Evolutionary conservation across 768 basidiomycete species (phyloP).

Genomic region (Hirschioporus abietinus): DNA sequence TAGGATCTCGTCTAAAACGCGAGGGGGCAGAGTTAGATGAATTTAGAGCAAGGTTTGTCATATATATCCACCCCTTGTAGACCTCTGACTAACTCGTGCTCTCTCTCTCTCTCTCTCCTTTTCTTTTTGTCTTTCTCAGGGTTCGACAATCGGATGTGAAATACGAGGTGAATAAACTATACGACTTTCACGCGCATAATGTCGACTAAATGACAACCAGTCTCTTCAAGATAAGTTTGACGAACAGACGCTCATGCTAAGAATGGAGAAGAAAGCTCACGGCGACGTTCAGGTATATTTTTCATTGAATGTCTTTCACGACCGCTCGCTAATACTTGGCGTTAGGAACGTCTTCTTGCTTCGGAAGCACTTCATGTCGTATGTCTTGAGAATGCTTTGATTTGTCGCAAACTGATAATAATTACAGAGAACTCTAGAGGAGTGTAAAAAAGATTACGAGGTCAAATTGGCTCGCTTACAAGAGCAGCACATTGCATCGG

Average conservation of each 20-base stretch:
- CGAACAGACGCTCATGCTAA: neutral
- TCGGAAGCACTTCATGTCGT: neutral
- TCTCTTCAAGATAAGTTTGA: constrained; percentile 1
- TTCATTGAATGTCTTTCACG: neutral
- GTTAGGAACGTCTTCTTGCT: neutral
- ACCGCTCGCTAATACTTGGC: neutral
- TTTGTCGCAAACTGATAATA: neutral
- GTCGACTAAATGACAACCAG: neutral
- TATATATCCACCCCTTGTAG: neutral
- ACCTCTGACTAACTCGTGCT: no score
- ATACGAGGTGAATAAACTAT: neutral
- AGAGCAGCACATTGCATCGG: neutral
- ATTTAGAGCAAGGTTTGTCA: neutral
- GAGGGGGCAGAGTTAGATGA: neutral
- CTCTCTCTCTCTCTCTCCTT: no score
- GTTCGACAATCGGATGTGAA: neutral
- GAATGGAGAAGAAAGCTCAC: constrained; percentile 3
- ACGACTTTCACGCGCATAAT: neutral
- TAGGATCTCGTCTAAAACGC: neutral
- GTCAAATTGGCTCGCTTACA: neutral
- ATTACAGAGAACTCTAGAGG: neutral
- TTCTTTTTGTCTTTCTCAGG: neutral
- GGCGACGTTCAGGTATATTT: neutral
- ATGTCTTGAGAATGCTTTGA: neutral
- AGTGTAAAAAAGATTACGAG: neutral